A percentile compares a stretch with the other conserved stretches of the same genome.
These are phyloP conservation scores for Draba incana DNA, from an alignment of 345 rosid genomes.

Conservation along the genomic window DNA sequence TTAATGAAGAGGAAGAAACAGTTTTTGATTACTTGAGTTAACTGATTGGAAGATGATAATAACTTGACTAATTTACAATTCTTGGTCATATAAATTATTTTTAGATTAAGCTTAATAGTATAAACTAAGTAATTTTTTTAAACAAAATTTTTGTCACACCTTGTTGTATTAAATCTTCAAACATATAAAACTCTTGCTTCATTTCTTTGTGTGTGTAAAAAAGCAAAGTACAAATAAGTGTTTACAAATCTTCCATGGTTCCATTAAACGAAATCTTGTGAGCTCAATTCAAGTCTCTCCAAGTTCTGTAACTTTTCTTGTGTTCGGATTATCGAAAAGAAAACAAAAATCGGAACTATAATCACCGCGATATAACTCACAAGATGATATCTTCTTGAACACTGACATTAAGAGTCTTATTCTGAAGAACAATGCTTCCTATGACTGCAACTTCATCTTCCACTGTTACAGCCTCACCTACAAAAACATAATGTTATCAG, in stretches of 20 bases:
- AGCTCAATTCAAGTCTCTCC: not conserved
- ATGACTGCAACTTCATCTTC: slow-evolving; percentile 77
- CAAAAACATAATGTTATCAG: slow-evolving; percentile 36
- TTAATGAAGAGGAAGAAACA: too few species aligned
- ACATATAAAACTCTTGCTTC: too few species aligned
- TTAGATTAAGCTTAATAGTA: too few species aligned
- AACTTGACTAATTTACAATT: too few species aligned
- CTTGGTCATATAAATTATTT: too few species aligned
- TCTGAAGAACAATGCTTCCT: slow-evolving; percentile 82
- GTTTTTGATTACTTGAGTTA: too few species aligned
- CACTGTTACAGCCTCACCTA: slow-evolving; percentile 81
- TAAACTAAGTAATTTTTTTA: too few species aligned
- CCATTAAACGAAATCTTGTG: not conserved
- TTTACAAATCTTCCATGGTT: slow-evolving; percentile 15
- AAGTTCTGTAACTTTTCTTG: slow-evolving; percentile 10
- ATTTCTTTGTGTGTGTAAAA: slow-evolving; percentile 8
- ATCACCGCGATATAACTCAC: slow-evolving; percentile 31
- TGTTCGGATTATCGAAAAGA: not conserved
- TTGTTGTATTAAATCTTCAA: too few species aligned
- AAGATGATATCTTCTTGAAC: slow-evolving; percentile 82
- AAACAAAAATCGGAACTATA: not conserved
- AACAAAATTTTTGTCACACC: too few species aligned
- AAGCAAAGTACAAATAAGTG: not conserved
- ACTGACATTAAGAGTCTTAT: slow-evolving; percentile 60
- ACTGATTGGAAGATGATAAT: too few species aligned